These are phyloP conservation scores for Apiotrichum veenhuisii DNA, from an alignment of 1,284 basidiomycete species.

Conservation along the genomic window DNA sequence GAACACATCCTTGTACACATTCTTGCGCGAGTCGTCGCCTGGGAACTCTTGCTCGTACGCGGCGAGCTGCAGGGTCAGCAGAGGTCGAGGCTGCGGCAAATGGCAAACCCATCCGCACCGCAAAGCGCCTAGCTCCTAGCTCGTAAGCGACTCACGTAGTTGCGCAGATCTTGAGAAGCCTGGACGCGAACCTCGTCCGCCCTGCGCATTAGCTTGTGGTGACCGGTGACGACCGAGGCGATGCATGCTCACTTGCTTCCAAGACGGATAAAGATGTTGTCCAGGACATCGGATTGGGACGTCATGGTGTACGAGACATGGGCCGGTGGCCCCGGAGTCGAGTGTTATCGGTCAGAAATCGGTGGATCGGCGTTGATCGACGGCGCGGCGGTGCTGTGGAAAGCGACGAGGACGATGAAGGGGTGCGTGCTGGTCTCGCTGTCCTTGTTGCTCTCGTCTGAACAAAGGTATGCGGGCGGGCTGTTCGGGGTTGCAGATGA, in stretches of 20 bases:
- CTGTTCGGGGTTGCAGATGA: no score
- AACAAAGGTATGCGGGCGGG: no score
- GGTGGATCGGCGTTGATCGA: background rate
- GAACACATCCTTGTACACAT: constrained; percentile 51
- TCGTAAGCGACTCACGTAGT: constrained; percentile 29
- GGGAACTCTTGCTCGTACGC: constrained; percentile 44
- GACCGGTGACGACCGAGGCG: no score
- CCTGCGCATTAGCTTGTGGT: constrained; percentile 4
- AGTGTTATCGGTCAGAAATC: background rate
- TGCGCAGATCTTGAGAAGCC: constrained; percentile 31
- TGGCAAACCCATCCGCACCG: background rate
- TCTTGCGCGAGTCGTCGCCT: constrained; percentile 45
- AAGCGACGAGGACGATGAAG: background rate
- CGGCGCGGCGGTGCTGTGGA: background rate
- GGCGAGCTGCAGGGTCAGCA: constrained; percentile 24
- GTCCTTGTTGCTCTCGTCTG: no score
- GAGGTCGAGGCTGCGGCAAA: background rate
- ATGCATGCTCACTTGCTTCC: constrained; percentile 34
- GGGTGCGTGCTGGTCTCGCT: no score
- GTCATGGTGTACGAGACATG: constrained; percentile 28
- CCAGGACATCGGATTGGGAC: constrained; percentile 41
- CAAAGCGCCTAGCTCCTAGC: background rate
- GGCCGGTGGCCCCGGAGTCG: background rate
- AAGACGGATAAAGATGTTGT: constrained; percentile 41
- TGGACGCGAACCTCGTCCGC: constrained; percentile 14